Conservation (phyloP, 495 filamentous ascomycete species). For the Aspergillus biplanus region DNA sequence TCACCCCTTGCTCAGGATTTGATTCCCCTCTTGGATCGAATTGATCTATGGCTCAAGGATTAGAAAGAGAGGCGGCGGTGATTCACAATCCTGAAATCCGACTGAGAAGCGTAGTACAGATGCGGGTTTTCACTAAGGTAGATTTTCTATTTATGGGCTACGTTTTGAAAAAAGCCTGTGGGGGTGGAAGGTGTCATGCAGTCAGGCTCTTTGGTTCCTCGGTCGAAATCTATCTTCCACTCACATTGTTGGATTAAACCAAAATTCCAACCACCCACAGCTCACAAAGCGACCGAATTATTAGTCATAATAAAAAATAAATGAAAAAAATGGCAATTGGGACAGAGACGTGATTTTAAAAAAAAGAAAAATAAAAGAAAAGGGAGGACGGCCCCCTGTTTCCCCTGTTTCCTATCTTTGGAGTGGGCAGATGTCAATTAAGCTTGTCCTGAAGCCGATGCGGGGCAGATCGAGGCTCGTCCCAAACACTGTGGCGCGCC, state of each 20-base stretch:
- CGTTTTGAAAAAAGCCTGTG: no score
- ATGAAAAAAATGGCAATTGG: not conserved
- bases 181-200: no score
- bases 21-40: no score
- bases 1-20: not conserved
- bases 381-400: not conserved
- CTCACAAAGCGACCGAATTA: not conserved
- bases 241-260: no score
- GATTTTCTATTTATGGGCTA: not conserved
- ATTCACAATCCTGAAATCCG: not conserved
- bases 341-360: not conserved
- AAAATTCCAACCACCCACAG: not conserved
- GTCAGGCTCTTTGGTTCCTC: no score
- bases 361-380: slow-evolving; percentile 2
- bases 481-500: slow-evolving; percentile 19
- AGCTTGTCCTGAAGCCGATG: slow-evolving; percentile 29
- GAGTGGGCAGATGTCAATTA: slow-evolving; percentile 24
- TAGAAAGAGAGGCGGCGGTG: not conserved
- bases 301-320: not conserved
- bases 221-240: no score
- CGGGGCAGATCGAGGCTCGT: slow-evolving; percentile 33
- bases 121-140: not conserved
- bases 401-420: slow-evolving; percentile 9
- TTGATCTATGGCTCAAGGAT: no score
- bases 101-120: not conserved